Evolutionary conservation across 495 filamentous ascomycete genomes (phyloP).

Genomic region (Penicillium coprophilum): DNA sequence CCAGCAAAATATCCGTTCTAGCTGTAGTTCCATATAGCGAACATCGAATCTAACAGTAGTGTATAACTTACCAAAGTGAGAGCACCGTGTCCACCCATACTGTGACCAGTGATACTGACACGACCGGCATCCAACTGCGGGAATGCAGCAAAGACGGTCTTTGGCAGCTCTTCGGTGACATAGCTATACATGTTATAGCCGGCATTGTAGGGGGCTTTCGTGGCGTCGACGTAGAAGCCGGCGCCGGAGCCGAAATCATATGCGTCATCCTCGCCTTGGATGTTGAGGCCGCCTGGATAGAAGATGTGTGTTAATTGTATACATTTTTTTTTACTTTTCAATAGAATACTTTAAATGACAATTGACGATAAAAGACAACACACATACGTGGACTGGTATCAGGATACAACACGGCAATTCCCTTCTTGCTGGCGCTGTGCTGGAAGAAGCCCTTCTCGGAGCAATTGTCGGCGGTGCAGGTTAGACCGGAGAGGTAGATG

Average conservation of each 20-base stretch:
- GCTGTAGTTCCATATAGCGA: neutral
- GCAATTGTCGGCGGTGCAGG: slow-evolving; percentile 94
- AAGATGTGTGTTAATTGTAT: neutral
- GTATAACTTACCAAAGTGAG: slow-evolving; percentile 64
- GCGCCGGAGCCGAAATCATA: slow-evolving; percentile 92
- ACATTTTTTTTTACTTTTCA: neutral
- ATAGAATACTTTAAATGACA: neutral
- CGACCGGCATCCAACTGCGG: slow-evolving; percentile 61
- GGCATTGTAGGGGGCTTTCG: slow-evolving; percentile 63
- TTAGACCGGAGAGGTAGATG: slow-evolving; percentile 93
- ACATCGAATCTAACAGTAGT: neutral
- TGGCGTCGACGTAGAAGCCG: slow-evolving; percentile 94
- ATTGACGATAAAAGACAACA: neutral
- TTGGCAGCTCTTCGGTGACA: slow-evolving; percentile 76
- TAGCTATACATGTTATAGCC: slow-evolving; percentile 95
- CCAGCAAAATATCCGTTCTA: neutral
- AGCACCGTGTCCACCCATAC: slow-evolving; percentile 96
- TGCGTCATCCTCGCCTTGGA: slow-evolving; percentile 75
- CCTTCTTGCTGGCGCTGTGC: slow-evolving; percentile 67
- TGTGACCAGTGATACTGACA: slow-evolving; percentile 85
- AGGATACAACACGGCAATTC: slow-evolving; percentile 87
- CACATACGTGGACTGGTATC: slow-evolving; percentile 85
- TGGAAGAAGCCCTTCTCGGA: slow-evolving; percentile 96
- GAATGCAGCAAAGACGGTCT: slow-evolving; percentile 66
- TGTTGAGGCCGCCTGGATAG: slow-evolving; percentile 60